Evolutionary conservation across 768 basidiomycete genomes (phyloP), one percentile per base, ranked within the genome.

Genomic region (Tulasnella sp.): DNA sequence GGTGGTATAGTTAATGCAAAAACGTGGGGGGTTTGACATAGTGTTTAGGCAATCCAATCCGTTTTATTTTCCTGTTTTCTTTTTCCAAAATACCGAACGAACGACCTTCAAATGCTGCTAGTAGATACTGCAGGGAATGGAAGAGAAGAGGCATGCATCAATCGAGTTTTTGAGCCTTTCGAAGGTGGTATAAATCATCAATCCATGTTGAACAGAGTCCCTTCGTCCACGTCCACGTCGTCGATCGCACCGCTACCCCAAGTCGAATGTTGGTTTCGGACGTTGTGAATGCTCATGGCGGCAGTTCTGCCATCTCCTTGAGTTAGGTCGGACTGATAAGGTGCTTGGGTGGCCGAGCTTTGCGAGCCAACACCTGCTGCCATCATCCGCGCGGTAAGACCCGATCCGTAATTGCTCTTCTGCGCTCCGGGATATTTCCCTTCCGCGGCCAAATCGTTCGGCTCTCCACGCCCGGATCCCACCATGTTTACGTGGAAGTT

Each of bases 151-250:
- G 23, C 23, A 32, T 26, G 23, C 61, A 35, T 32, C 61, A 67
- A 67, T 29, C 61, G 26, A 67, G 26, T 32, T 29, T 32, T 32
- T 29, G 11, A 67, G 61, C 61, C 61, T 29, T 35, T 29, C n/a
- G 55, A n/a, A 29, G 29, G 29, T 35, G 29, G 61, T 35, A 26
- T 67, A 35, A 67, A 67, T 26, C 29, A 67, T 77, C 35, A 77
- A 72, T 77, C 77, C 77, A 77, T 77, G 35, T 44, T 71, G 77
- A 77, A 77, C 7, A 77, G 55, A 18, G 77, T 77, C 42, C 77
- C 77, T 40, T 70, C 77, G 44, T 77, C 77, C 39, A 73, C 77
- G 23, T 77, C 77, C 37, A 71, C 77, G 44, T 77, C 69, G 29
- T 71, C 69, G 32, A 40, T 37, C 18, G 26, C n/a, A 11, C 55